phyloP scores from a whole-genome alignment of 306 rosid genomes.

The Potentilla sterilis region DNA sequence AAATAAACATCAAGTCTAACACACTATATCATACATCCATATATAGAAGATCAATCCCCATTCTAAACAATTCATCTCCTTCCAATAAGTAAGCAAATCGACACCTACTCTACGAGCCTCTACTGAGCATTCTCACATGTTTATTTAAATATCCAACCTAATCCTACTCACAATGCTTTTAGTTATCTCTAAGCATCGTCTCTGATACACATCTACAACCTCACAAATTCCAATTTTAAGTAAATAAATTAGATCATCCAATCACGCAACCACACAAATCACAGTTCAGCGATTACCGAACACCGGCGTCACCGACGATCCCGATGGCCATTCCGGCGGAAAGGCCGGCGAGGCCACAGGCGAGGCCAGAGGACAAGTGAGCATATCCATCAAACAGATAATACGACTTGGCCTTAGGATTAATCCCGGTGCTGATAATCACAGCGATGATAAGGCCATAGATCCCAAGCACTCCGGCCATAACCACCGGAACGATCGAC shows the following conservation, averaged over 20 bases:
- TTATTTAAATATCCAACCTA: background rate
- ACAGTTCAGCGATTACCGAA: conserved; percentile 38
- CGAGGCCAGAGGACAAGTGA: conserved; percentile 76
- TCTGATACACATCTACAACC: background rate
- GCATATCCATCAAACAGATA: conserved; percentile 79
- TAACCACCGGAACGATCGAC: conserved; percentile 77
- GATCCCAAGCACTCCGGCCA: conserved; percentile 81
- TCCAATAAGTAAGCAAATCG: too few relatives aligned
- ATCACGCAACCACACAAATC: background rate
- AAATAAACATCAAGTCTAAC: background rate
- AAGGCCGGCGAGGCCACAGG: conserved; percentile 83
- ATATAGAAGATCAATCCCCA: background rate
- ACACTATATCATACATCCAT: background rate
- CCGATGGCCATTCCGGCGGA: conserved; percentile 87
- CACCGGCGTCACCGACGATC: conserved; percentile 83
- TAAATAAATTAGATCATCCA: background rate
- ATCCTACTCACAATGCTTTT: background rate
- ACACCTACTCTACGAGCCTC: too few relatives aligned
- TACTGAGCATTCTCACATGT: background rate
- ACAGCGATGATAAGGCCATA: conserved; percentile 74
- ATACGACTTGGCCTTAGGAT: conserved; percentile 75
- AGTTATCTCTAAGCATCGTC: background rate
- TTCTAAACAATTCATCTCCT: background rate
- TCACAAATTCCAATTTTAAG: background rate
- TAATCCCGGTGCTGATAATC: conserved; percentile 71